These are phyloP conservation scores for Backusella luteola DNA, from an alignment of 192 early-diverging fungal genomes.

Conservation along the genomic window DNA sequence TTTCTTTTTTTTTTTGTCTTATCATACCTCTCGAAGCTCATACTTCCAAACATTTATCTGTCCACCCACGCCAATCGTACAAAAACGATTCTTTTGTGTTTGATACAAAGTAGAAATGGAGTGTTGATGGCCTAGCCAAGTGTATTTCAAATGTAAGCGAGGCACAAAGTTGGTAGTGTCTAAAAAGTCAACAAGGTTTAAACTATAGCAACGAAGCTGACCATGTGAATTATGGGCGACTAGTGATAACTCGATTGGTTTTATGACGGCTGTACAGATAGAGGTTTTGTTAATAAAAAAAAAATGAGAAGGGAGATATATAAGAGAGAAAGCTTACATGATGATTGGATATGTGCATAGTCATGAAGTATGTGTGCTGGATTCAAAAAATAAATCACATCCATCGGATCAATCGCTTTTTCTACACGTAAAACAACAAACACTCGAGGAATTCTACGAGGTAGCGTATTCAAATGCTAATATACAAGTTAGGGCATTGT, in stretches of 20 bases:
- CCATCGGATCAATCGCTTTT: slow-evolving; percentile 49
- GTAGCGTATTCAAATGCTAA: slow-evolving; percentile 62
- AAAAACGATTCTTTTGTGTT: slow-evolving; percentile 42
- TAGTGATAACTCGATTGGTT: slow-evolving; percentile 60
- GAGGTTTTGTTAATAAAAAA: neutral
- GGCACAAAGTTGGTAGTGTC: slow-evolving; percentile 56
- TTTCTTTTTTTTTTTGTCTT: neutral
- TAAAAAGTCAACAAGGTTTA: slow-evolving; percentile 79
- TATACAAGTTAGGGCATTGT: neutral
- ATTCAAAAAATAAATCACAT: slow-evolving; percentile 58
- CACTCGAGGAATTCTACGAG: slow-evolving; percentile 64
- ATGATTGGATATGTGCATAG: slow-evolving; percentile 35
- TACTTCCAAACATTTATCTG: slow-evolving; percentile 55
- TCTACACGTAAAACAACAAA: slow-evolving; percentile 63
- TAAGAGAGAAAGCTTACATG: slow-evolving; percentile 27
- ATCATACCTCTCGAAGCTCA: slow-evolving; percentile 47
- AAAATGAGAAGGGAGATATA: neutral
- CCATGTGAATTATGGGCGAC: slow-evolving; percentile 59
- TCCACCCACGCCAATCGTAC: slow-evolving; percentile 48
- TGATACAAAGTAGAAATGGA: slow-evolving; percentile 45
- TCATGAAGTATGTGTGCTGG: slow-evolving; percentile 37
- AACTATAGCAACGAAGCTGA: slow-evolving; percentile 62
- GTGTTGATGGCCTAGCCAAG: slow-evolving; percentile 68
- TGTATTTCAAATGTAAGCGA: slow-evolving; percentile 54
- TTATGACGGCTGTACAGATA: slow-evolving; percentile 31